These are phyloP conservation scores for Cylindricascospora bacillispora DNA, from an alignment of 1,139 yeast species.

Conservation along the genomic window DNA sequence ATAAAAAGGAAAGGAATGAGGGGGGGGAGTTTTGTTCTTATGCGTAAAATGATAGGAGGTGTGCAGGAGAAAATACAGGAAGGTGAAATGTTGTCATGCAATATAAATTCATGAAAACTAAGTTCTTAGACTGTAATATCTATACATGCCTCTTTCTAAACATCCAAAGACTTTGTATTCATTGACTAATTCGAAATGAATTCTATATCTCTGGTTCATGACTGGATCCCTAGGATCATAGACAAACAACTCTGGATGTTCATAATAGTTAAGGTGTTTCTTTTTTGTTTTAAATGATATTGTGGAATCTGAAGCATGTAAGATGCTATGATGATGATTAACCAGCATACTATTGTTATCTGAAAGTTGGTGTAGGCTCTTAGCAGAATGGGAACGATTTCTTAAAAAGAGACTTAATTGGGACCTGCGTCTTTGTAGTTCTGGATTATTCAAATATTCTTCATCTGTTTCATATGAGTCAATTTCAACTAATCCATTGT, in stretches of 20 bases:
- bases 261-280: slow-evolving; percentile 10
- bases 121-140: slow-evolving; percentile 41
- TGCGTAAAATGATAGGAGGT: no score
- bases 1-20: no score
- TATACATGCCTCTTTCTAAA: slow-evolving; percentile 61
- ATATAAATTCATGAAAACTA: no score
- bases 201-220: slow-evolving; percentile 17
- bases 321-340: neutral
- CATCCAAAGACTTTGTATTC: slow-evolving; percentile 51
- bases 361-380: no score
- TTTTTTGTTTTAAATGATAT: slow-evolving; percentile 1
- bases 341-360: neutral
- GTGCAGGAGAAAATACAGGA: no score
- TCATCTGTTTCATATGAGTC: slow-evolving; percentile 19
- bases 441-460: slow-evolving; percentile 21
- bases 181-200: slow-evolving; percentile 22
- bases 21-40: no score
- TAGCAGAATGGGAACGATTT: slow-evolving; percentile 2
- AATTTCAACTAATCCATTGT: slow-evolving; percentile 3
- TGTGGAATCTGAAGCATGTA: slow-evolving; percentile 1
- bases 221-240: slow-evolving; percentile 18
- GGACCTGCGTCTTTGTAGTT: slow-evolving; percentile 24
- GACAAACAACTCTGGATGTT: slow-evolving; percentile 16
- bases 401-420: slow-evolving; percentile 17
- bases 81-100: no score